Conservation (phyloP, 2,329 filamentous ascomycete genomes). For the Claviceps spartinae region DNA sequence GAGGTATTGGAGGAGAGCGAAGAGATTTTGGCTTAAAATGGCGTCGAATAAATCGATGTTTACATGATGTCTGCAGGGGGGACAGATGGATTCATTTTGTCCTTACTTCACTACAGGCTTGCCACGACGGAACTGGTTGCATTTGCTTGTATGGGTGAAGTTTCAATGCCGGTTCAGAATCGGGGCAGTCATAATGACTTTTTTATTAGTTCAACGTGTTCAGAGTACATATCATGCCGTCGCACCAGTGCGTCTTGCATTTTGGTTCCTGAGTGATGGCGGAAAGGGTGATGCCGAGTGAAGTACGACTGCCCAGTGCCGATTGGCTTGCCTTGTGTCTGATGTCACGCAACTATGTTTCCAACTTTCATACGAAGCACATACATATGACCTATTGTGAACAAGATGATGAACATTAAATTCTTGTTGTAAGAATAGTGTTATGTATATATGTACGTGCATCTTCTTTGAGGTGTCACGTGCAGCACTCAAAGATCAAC, state of each 20-base stretch:
- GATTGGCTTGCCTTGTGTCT: too few species aligned
- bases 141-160: constrained; percentile 21
- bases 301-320: too few species aligned
- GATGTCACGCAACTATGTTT: too few species aligned
- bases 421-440: too few species aligned
- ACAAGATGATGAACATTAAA: too few species aligned
- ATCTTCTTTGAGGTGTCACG: too few species aligned
- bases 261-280: too few species aligned
- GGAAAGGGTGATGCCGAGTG: too few species aligned
- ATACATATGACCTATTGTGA: too few species aligned
- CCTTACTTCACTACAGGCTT: constrained; percentile 12
- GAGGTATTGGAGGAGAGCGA: constrained; percentile 78
- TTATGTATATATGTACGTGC: too few species aligned
- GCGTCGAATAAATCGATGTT: not conserved
- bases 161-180: constrained; percentile 7
- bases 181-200: constrained; percentile 4
- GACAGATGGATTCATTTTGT: constrained; percentile 1
- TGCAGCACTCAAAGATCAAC: too few species aligned
- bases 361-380: too few species aligned
- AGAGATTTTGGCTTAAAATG: constrained; percentile 43
- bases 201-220: not conserved
- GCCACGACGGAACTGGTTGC: constrained; percentile 15
- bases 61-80: not conserved
- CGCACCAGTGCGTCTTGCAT: not conserved
- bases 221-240: not conserved